phyloP scores from a whole-genome alignment of 208 protist species.

The Angomonas deanei region DNA sequence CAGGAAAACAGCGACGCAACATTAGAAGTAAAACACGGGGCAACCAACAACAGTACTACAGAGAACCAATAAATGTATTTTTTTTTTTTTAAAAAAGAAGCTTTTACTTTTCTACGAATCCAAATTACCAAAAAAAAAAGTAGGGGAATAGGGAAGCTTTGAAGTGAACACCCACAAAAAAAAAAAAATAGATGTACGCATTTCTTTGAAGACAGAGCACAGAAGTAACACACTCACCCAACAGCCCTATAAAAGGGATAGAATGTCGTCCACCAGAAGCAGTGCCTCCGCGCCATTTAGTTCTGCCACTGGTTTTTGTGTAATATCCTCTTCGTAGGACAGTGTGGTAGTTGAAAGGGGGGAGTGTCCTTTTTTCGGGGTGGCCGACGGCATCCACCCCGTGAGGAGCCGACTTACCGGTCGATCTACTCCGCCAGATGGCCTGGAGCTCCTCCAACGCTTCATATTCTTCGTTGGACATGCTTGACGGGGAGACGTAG shows the following conservation, averaged over 20 bases:
- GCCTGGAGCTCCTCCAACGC: constrained; percentile 82
- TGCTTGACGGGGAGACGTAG: constrained; percentile 51
- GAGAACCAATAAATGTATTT: too few species aligned
- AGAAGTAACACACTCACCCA: background rate
- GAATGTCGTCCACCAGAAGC: constrained; percentile 66
- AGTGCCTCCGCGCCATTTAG: constrained; percentile 52
- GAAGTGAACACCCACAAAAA: background rate
- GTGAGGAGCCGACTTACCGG: constrained; percentile 32
- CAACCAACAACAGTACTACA: too few species aligned
- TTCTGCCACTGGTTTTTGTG: too few species aligned
- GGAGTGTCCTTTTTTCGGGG: too few species aligned
- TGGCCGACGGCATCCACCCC: too few species aligned
- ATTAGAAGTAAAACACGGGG: too few species aligned
- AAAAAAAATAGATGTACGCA: constrained; percentile 12
- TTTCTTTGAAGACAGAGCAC: background rate
- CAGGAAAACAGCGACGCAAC: too few species aligned
- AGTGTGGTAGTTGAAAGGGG: too few species aligned
- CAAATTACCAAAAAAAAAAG: constrained; percentile 21
- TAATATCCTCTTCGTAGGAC: too few species aligned
- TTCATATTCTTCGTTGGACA: constrained; percentile 60
- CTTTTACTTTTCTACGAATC: too few species aligned
- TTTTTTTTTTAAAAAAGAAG: too few species aligned
- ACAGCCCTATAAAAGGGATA: constrained; percentile 24
- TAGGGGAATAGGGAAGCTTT: constrained; percentile 9
- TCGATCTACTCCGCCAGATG: constrained; percentile 61